Evolutionary conservation across 202 grass and related monocot species (phyloP).

Genomic region (Dendrocalamus latiflorus): DNA sequence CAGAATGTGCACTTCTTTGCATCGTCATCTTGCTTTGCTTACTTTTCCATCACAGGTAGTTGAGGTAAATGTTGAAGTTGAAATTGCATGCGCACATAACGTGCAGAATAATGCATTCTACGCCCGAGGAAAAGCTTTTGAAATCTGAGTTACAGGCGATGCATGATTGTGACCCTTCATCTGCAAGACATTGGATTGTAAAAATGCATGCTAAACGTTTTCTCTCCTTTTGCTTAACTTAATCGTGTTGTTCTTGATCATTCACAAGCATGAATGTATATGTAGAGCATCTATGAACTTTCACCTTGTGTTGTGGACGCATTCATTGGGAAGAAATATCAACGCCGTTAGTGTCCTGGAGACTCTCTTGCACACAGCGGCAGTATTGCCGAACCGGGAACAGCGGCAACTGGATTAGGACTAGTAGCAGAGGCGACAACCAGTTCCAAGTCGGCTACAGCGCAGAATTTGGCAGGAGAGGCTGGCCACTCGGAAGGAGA

Average conservation of each 20-base stretch:
- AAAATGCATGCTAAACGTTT: constrained; percentile 2
- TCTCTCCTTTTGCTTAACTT: background rate
- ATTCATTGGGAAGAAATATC: no score
- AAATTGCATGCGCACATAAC: constrained; percentile 74
- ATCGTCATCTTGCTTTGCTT: background rate
- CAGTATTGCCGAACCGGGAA: no score
- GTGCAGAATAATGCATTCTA: constrained; percentile 96
- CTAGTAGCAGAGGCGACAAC: no score
- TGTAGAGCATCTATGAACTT: background rate
- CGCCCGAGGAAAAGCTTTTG: constrained; percentile 80
- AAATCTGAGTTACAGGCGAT: constrained; percentile 93
- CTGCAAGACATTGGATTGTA: constrained; percentile 95
- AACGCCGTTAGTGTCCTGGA: no score
- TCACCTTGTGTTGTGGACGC: no score
- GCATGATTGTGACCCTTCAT: constrained; percentile 80
- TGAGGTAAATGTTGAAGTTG: constrained; percentile 91
- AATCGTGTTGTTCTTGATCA: background rate
- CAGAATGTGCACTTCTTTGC: background rate
- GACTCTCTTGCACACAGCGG: no score
- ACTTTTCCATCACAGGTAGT: constrained; percentile 54
- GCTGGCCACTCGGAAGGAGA: no score
- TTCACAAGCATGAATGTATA: background rate
- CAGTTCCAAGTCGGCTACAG: no score
- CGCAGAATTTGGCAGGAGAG: no score
- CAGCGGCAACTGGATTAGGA: no score